Percentiles rank a stretch among this genome's conserved stretches.
Conservation (phyloP, 306 rosid genomes). For the Acacia crassicarpa region DNA sequence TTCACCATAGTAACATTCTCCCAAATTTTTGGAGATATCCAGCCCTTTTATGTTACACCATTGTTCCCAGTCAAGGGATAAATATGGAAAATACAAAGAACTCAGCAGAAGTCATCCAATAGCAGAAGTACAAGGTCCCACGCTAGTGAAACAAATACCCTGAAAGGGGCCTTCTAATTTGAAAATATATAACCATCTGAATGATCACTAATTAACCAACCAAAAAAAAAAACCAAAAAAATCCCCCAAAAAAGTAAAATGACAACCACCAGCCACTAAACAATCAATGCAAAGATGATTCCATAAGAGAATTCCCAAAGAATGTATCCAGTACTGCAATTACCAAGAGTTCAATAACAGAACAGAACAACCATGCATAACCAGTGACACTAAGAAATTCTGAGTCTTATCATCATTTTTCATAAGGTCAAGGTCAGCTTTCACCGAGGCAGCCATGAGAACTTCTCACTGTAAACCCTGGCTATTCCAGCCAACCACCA, state of each 20-base stretch:
- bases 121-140: constrained; percentile 22
- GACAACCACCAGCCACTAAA: constrained; percentile 32
- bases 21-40: constrained; percentile 22
- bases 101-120: constrained; percentile 33
- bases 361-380: constrained; percentile 33
- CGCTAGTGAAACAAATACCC: constrained; percentile 25
- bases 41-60: constrained; percentile 28
- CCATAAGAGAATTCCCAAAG: constrained; percentile 30
- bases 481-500: constrained; percentile 34
- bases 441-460: constrained; percentile 31
- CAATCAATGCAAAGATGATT: constrained; percentile 24
- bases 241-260: constrained; percentile 17
- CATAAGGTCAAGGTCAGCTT: constrained; percentile 34
- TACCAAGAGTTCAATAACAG: constrained; percentile 30
- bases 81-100: constrained; percentile 9
- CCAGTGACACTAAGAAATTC: constrained; percentile 27
- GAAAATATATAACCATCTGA: constrained; percentile 28
- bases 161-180: constrained; percentile 24
- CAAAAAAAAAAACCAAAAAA: constrained; percentile 34
- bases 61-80: constrained; percentile 25
- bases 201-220: constrained; percentile 26
- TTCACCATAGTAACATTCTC: constrained; percentile 28
- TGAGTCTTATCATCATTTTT: constrained; percentile 30
- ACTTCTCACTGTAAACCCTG: constrained; percentile 32
- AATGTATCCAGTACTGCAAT: constrained; percentile 24